Evolutionary conservation across 1,284 basidiomycete species (phyloP).

Genomic region (Caloboletus firmus): DNA sequence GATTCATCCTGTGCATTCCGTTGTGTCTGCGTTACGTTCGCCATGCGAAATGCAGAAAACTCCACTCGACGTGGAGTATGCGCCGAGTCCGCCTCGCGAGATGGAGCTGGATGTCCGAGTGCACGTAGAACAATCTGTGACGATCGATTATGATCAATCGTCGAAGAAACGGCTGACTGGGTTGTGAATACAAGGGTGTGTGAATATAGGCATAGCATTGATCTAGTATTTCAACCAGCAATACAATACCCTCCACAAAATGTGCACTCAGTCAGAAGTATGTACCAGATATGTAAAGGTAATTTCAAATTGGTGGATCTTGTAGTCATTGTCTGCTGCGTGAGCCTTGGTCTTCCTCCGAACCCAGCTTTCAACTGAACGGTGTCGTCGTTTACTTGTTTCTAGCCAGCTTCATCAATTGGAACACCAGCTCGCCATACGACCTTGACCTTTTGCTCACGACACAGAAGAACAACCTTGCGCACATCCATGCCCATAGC

Average conservation of each 20-base stretch:
- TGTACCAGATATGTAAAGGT: conserved; percentile 1
- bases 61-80: conserved; percentile 27
- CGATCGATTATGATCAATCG: conserved; percentile 30
- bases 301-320: conserved; percentile 16
- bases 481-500: conserved; percentile 10
- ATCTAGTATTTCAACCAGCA: conserved; percentile 7
- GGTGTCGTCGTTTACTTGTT: background rate
- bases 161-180: conserved; percentile 19
- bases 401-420: background rate
- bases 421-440: background rate
- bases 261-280: background rate
- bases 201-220: conserved; percentile 9
- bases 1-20: conserved; percentile 13
- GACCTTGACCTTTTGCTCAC: background rate
- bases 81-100: conserved; percentile 16
- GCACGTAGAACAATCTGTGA: conserved; percentile 33
- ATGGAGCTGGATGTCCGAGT: conserved; percentile 33
- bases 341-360: background rate
- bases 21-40: conserved; percentile 24
- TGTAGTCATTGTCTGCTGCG: background rate
- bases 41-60: conserved; percentile 26
- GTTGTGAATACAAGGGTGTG: conserved; percentile 6
- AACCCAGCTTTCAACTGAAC: background rate
- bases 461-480: background rate
- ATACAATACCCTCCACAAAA: background rate